Evolutionary conservation across 2,329 filamentous ascomycete species (phyloP).

Genomic region (Dactylonectria macrodidyma): DNA sequence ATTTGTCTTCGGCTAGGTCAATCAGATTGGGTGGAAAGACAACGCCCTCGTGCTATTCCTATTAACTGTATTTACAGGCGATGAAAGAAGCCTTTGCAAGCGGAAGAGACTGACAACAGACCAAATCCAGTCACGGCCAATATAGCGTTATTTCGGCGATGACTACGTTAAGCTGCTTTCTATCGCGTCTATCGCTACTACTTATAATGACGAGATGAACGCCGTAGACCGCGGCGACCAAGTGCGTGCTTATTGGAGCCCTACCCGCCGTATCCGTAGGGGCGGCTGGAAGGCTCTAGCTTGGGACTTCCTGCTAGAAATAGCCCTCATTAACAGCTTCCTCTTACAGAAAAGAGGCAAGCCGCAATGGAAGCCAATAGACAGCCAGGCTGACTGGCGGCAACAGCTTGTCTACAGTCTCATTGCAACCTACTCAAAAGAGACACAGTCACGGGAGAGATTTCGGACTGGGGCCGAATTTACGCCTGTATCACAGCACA

Average conservation of each 20-base stretch:
- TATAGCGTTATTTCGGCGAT: background rate
- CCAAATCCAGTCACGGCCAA: too few relatives aligned
- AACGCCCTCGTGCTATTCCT: constrained; percentile 4
- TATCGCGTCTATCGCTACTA: constrained; percentile 7
- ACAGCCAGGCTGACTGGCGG: background rate
- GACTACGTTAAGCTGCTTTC: background rate
- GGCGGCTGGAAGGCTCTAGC: background rate
- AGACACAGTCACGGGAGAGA: background rate
- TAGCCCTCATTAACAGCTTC: background rate
- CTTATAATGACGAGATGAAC: too few relatives aligned
- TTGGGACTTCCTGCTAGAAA: background rate
- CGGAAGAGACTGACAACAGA: constrained; percentile 9
- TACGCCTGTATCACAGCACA: too few relatives aligned
- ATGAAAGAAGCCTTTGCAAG: background rate
- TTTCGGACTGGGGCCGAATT: constrained; percentile 3
- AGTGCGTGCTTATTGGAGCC: background rate
- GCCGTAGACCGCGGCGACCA: too few relatives aligned
- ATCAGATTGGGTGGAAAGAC: constrained; percentile 12
- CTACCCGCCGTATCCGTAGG: background rate
- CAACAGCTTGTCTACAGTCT: background rate
- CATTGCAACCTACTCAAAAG: background rate
- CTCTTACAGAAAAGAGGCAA: background rate
- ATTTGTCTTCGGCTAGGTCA: constrained; percentile 7
- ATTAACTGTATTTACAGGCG: constrained; percentile 9
- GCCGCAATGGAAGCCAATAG: too few relatives aligned